Base-by-base conservation (phyloP, 2,329 filamentous ascomycete species). In the Myriosclerotinia scirpicola region DNA sequence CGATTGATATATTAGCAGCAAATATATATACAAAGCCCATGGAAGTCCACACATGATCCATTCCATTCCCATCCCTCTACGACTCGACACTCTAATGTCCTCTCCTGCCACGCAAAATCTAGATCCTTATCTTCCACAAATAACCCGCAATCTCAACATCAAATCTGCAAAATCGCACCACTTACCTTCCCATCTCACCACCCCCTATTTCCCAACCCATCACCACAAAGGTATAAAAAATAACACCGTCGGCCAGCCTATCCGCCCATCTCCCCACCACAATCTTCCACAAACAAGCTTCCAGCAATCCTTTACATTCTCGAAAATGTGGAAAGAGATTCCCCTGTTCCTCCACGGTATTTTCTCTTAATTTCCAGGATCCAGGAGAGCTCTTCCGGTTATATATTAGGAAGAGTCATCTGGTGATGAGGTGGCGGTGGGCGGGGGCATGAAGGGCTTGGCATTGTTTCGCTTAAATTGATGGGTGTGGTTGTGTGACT, bases 171-270 rank as follows among this genome's bases (percentile, higher is more conserved):
- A 2, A 7, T 26, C n/a, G 4, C 11, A 20, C n/a, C 34, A 20
- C 11, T 6, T 2, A 12, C 3, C 7, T n/a, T 17, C 6, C 4
- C n/a, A 48, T 22, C 42, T 15, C 30, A 40, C 8, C 5, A 40
- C 22, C 5, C 7, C 8, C 12, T 15, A 26, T 17, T 5, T 9
- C 30, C 8, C 17, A 54, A 36, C 17, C 11, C 26, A 38, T 3
- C 20, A 20, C 6, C 17, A 26, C 26, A 26, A 26, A 26, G 26
- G 26, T 2, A 26, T 2, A 17, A 53, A 54, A 65, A 22, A 50
- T 36, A n/a, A n/a, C 44, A 22, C 63, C 63, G 63, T 65, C 63
- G 63, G 63, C 44, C 63, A 65, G 63, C 17, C 40, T 20, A 60
- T 15, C 63, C 63, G 42, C 22, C 4, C 8, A 20, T 6, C 15